Conservation (phyloP, 345 rosid species). For the Dipteronia sinensis region DNA sequence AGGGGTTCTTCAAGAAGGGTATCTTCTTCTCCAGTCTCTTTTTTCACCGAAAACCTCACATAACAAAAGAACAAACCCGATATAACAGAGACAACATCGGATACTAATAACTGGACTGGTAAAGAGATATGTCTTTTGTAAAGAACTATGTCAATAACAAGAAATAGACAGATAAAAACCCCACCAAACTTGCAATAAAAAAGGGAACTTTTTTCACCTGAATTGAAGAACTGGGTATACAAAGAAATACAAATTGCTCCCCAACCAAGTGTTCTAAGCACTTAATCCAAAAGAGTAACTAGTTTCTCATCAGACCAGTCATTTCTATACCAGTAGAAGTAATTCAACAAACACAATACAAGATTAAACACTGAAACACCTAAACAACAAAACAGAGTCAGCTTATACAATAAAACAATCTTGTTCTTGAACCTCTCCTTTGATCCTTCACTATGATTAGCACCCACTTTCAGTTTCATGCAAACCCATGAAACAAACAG, state of each 20-base stretch:
- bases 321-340: slow-evolving; percentile 45
- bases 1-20: slow-evolving; percentile 46
- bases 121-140: slow-evolving; percentile 29
- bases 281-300: slow-evolving; percentile 57
- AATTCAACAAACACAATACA: slow-evolving; percentile 32
- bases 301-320: slow-evolving; percentile 53
- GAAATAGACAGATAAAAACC: slow-evolving; percentile 55
- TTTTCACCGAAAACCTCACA: slow-evolving; percentile 41
- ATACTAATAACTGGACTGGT: slow-evolving; percentile 32
- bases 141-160: slow-evolving; percentile 52
- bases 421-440: slow-evolving; percentile 23
- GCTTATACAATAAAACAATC: slow-evolving; percentile 37
- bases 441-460: slow-evolving; percentile 17
- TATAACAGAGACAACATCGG: slow-evolving; percentile 54
- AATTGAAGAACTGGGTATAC: slow-evolving; percentile 27
- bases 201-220: slow-evolving; percentile 41
- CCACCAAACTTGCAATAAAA: slow-evolving; percentile 71
- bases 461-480: slow-evolving; percentile 33
- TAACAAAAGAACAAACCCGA: slow-evolving; percentile 44
- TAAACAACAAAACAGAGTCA: slow-evolving; percentile 47
- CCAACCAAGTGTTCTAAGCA: slow-evolving; percentile 64
- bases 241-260: slow-evolving; percentile 44
- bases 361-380: slow-evolving; percentile 56
- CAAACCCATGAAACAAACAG: slow-evolving; percentile 38
- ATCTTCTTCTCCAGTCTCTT: slow-evolving; percentile 19